These are phyloP conservation scores for Allium sativum DNA, from an alignment of 106 monocot species.

Conservation along the genomic window DNA sequence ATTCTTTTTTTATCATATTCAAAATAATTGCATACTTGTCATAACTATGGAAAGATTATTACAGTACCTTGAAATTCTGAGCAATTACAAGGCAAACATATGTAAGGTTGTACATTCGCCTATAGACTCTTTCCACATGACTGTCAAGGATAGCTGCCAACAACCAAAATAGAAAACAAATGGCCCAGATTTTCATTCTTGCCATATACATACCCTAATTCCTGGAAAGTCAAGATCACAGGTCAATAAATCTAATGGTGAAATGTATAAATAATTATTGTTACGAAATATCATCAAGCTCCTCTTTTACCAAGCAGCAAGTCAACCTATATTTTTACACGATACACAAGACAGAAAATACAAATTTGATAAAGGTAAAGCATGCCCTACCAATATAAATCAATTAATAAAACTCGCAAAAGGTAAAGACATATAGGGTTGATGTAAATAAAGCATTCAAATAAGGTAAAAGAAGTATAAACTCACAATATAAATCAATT, in stretches of 20 bases:
- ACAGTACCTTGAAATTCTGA: constrained; percentile 80
- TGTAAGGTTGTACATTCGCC: constrained; percentile 85
- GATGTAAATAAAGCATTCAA: too few species aligned
- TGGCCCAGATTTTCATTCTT: constrained; percentile 44
- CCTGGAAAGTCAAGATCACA: constrained; percentile 34
- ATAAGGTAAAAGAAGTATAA: too few species aligned
- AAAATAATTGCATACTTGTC: background rate
- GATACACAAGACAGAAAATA: background rate
- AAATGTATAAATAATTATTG: background rate
- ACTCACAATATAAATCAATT: too few species aligned
- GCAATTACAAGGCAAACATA: constrained; percentile 81
- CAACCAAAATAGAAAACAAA: constrained; percentile 59
- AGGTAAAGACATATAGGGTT: too few species aligned
- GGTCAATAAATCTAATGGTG: background rate
- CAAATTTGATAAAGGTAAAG: background rate
- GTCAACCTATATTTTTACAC: background rate
- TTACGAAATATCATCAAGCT: too few species aligned
- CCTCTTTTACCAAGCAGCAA: too few species aligned
- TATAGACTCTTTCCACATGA: constrained; percentile 79
- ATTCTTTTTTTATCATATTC: background rate
- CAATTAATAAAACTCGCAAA: too few species aligned
- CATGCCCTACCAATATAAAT: constrained; percentile 55
- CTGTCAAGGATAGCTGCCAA: constrained; percentile 57
- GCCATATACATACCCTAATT: constrained; percentile 88
- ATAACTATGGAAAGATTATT: background rate